Conservation (phyloP, 2,329 filamentous ascomycete species). For the Ascochyta clinopodiicola region DNA sequence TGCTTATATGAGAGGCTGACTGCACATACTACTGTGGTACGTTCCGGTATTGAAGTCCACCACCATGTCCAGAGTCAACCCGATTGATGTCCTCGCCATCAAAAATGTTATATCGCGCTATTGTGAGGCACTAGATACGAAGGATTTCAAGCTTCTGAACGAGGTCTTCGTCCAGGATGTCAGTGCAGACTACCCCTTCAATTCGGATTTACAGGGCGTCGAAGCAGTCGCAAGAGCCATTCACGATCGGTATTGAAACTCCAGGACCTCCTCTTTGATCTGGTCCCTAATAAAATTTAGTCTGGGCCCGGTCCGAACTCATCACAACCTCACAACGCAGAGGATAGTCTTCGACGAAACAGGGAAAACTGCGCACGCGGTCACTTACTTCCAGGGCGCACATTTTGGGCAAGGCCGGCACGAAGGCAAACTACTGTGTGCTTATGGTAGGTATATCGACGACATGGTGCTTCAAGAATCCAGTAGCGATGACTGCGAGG, state of each 20-base stretch:
- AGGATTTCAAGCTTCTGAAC: slow-evolving; percentile 47
- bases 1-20: background rate
- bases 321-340: slow-evolving; percentile 54
- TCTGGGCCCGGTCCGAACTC: slow-evolving; percentile 50
- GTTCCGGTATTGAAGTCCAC: background rate
- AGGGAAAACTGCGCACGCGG: slow-evolving; percentile 42
- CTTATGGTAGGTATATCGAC: slow-evolving; percentile 53
- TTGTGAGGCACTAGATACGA: slow-evolving; percentile 54
- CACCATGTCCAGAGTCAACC: slow-evolving; percentile 27
- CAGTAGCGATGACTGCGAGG: slow-evolving; percentile 31
- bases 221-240: slow-evolving; percentile 44
- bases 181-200: slow-evolving; percentile 50
- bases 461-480: slow-evolving; percentile 39
- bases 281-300: slow-evolving; percentile 24
- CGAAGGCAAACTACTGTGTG: slow-evolving; percentile 49
- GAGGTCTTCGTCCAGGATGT: slow-evolving; percentile 52
- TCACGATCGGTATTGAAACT: slow-evolving; percentile 34
- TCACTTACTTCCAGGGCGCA: slow-evolving; percentile 52
- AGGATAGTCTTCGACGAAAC: slow-evolving; percentile 42
- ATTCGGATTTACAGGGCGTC: slow-evolving; percentile 42
- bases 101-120: slow-evolving; percentile 52
- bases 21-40: background rate
- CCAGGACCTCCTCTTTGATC: too few species aligned
- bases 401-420: slow-evolving; percentile 54
- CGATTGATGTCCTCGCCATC: slow-evolving; percentile 47